These are phyloP conservation scores for Phalaenopsis hybrid DNA, from an alignment of 116 monocot genomes.

Conservation along the genomic window DNA sequence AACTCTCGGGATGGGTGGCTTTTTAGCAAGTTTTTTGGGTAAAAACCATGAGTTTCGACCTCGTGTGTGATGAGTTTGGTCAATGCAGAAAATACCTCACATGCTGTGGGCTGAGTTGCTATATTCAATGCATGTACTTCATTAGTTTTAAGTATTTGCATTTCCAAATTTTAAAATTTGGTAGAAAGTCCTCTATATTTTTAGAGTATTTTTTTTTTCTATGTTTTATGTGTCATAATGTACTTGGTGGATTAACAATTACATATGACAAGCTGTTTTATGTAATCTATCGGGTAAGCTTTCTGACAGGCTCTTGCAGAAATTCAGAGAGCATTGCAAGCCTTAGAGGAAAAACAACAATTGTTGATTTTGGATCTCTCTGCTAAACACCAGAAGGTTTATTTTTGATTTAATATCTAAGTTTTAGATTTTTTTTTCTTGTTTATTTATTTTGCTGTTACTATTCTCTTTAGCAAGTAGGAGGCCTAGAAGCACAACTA, in stretches of 20 bases:
- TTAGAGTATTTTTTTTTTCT: not conserved
- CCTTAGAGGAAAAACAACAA: constrained; percentile 75
- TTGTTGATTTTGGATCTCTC: constrained; percentile 62
- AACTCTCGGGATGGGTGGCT: no score
- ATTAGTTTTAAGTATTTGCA: not conserved
- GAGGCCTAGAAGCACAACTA: constrained; percentile 76
- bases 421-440: not conserved
- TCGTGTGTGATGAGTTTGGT: no score
- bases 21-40: no score
- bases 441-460: constrained; percentile 11
- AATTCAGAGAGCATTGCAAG: constrained; percentile 40
- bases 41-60: no score
- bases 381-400: constrained; percentile 78
- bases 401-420: not conserved
- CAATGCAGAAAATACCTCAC: no score
- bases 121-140: not conserved
- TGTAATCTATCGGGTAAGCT: constrained; percentile 3
- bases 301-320: constrained; percentile 56
- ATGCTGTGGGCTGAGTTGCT: not conserved
- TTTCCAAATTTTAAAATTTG: not conserved
- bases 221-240: not conserved
- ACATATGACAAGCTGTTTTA: not conserved
- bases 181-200: not conserved
- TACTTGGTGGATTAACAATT: not conserved
- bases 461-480: constrained; percentile 49